Evolutionary conservation across 768 basidiomycete genomes (phyloP).

Genomic region (Suillus variegatus): DNA sequence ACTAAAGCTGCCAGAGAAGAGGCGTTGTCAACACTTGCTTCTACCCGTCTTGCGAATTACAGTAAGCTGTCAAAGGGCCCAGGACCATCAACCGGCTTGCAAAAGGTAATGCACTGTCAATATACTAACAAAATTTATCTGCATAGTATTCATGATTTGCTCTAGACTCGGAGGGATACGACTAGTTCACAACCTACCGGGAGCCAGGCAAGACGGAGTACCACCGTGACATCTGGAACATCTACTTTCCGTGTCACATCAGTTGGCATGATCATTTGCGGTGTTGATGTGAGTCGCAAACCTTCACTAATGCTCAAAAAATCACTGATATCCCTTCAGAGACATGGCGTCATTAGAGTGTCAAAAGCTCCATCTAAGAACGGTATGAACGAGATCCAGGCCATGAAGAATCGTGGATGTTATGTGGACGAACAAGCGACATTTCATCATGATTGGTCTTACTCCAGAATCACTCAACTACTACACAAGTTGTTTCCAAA

Average conservation of each 20-base stretch:
- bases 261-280: not conserved
- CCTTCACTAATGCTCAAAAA: not conserved
- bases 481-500: too few relatives aligned
- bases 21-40: not conserved
- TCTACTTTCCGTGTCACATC: not conserved
- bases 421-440: too few relatives aligned
- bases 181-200: not conserved
- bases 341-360: not conserved
- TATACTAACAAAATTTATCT: not conserved
- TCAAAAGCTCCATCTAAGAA: not conserved
- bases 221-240: not conserved
- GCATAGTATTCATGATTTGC: not conserved
- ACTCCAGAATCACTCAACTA: too few relatives aligned
- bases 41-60: too few relatives aligned
- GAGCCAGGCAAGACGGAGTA: not conserved
- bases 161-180: not conserved
- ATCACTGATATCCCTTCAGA: not conserved
- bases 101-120: too few relatives aligned
- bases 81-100: too few relatives aligned
- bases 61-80: too few relatives aligned
- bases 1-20: slow-evolving; percentile 1
- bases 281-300: slow-evolving; percentile 1
- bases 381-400: not conserved
- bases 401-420: slow-evolving; percentile 3
- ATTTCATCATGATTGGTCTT: too few relatives aligned